phyloP scores from a whole-genome alignment of 2,329 filamentous ascomycete genomes.

The Torrubiella hemipterigena region DNA sequence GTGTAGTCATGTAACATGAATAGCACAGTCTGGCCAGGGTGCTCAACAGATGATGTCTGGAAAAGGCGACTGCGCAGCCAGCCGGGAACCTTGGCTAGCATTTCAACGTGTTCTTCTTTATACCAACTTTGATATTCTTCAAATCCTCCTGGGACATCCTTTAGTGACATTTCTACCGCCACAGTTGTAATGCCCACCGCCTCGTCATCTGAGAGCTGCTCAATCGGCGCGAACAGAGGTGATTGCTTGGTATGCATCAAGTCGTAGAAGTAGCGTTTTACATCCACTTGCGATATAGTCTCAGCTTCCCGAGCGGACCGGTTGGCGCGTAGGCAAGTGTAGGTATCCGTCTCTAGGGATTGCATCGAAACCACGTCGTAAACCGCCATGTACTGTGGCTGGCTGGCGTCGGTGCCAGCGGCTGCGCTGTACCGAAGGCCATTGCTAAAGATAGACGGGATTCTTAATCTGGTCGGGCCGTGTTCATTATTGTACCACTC shows the following conservation, averaged over 20 bases:
- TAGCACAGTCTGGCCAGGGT: constrained; percentile 36
- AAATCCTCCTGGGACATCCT: constrained; percentile 33
- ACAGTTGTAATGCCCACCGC: constrained; percentile 49
- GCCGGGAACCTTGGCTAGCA: constrained; percentile 63
- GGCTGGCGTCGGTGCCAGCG: constrained; percentile 31
- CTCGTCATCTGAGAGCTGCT: constrained; percentile 46
- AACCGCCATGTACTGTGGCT: constrained; percentile 63
- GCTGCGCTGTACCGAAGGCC: constrained; percentile 67
- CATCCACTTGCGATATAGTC: constrained; percentile 45
- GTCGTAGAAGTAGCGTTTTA: constrained; percentile 62
- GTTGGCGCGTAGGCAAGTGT: constrained; percentile 51
- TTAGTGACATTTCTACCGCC: constrained; percentile 45
- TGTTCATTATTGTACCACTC: constrained; percentile 95
- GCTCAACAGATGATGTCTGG: constrained; percentile 52
- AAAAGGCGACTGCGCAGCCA: constrained; percentile 67
- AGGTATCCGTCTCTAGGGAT: constrained; percentile 57
- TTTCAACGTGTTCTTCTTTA: constrained; percentile 58
- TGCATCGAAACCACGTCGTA: constrained; percentile 74
- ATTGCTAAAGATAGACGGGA: constrained; percentile 62
- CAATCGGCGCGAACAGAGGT: constrained; percentile 44
- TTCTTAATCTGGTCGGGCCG: constrained; percentile 65
- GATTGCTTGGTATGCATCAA: constrained; percentile 44
- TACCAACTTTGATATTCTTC: constrained; percentile 57
- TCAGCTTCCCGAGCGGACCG: constrained; percentile 40
- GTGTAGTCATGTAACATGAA: constrained; percentile 64